A percentile compares a stretch with the other conserved stretches of the same genome.
Evolutionary conservation across 2,329 filamentous ascomycete species (phyloP).

Genomic region (Talaromyces islandicus): DNA sequence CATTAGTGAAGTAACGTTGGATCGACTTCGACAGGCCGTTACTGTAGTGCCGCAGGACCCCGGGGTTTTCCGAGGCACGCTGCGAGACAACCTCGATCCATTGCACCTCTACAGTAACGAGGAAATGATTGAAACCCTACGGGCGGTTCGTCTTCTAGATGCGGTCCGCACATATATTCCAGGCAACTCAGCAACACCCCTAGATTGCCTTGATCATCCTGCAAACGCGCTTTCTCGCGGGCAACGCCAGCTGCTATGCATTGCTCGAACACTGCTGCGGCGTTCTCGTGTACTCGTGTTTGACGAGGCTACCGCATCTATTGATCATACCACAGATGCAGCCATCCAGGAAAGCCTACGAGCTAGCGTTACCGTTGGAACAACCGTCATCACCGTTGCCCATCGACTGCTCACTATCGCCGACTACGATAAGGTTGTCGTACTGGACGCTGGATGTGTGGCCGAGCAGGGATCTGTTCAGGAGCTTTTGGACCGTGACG

Average conservation of each 20-base stretch:
- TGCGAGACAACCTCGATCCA: constrained; percentile 2
- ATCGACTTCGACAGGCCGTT: neutral
- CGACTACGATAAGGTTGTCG: constrained; percentile 2
- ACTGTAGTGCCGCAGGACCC: constrained; percentile 2
- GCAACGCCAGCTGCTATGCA: constrained; percentile 26
- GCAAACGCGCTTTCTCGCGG: constrained; percentile 24
- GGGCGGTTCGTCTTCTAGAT: neutral
- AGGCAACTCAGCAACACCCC: neutral
- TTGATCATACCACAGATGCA: neutral
- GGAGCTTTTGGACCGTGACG: neutral
- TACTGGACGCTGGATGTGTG: neutral
- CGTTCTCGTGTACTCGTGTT: neutral
- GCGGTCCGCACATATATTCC: no score
- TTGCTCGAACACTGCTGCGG: constrained; percentile 18
- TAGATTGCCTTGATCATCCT: constrained; percentile 18
- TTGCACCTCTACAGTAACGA: neutral
- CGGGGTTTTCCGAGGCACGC: neutral
- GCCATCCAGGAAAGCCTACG: neutral
- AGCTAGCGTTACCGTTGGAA: neutral
- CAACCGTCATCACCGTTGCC: neutral
- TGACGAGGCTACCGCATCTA: neutral
- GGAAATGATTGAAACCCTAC: neutral
- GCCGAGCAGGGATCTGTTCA: neutral
- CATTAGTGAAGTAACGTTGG: neutral
- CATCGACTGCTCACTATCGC: neutral